Evolutionary conservation across 345 rosid genomes (phyloP), one percentile per base, ranked within the genome.

Genomic region (Arabidopsis suecica): DNA sequence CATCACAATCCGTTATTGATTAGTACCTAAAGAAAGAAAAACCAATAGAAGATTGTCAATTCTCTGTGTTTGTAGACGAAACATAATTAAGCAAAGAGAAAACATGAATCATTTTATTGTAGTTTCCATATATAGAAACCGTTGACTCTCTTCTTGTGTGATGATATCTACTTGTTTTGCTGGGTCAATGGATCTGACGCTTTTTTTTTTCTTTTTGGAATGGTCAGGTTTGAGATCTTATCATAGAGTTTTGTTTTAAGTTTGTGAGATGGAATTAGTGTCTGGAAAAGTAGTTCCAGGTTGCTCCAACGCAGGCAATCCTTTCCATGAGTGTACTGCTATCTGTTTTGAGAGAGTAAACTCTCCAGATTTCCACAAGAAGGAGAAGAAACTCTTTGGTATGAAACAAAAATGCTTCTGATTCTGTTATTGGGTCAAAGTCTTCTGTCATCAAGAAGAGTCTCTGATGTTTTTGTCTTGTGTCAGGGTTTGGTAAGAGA

Each of bases 231-330:
- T 34, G 23, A 49, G 48, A 68, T 68, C 74, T 48, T 47, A 3
- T 41, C 4, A 28, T 28, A 23, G 14, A 55, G 22, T 65, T 73
- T 56, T 23, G 23, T 18, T 30, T 30, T 2, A 37, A 57, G 57
- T 36, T 10, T 66, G 30, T 25, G 66, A 70, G 44, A 69, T 77
- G 71, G 76, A 77, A 20, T 3, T 70, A 10, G 54, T 53, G 59
- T 69, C 72, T 64, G 72, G 67, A 33, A 77, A 71, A 47, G 80
- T 77, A 23, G 60, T 55, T 57, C 61, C 18, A 56, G 76, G 61
- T 32, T 77, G 80, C 40, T 16, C 80, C 40, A 77, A 77, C 62
- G 76, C 76, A 65, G 61, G 28, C 72, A 77, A 77, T 71, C 80
- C 80, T 38, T 77, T 45, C 49, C 80, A 77, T 45, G 76, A 77